Conservation (phyloP, 306 rosid species). For the Casuarina cunninghamiana region DNA sequence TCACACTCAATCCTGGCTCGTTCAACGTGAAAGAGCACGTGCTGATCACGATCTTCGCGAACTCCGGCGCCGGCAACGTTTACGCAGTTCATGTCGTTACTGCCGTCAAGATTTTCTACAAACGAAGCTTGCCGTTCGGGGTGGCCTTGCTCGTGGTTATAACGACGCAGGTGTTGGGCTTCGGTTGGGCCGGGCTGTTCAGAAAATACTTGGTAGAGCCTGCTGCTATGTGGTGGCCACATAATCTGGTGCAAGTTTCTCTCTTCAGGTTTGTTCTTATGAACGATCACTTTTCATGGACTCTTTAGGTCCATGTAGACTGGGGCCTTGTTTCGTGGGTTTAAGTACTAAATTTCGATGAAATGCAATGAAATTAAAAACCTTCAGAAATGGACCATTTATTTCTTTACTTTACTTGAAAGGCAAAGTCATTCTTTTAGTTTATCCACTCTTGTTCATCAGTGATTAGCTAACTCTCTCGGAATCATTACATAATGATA, state of each 20-base stretch:
- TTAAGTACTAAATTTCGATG: no score
- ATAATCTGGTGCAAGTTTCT: conserved; percentile 80
- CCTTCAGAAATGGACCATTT: no score
- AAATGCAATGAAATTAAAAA: no score
- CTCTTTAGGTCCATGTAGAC: neutral
- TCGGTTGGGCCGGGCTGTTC: conserved; percentile 86
- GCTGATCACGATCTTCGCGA: conserved; percentile 87
- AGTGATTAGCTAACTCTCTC: no score
- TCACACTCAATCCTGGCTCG: conserved; percentile 81
- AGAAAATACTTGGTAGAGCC: conserved; percentile 80
- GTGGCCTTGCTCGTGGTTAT: conserved; percentile 67
- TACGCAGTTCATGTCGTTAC: conserved; percentile 67
- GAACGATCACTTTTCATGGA: neutral
- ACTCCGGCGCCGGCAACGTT: conserved; percentile 91
- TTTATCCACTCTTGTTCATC: no score
- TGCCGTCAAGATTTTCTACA: conserved; percentile 46
- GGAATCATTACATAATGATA: no score
- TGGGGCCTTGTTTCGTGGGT: no score
- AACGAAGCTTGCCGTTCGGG: conserved; percentile 42
- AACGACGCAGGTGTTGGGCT: conserved; percentile 85
- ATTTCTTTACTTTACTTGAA: no score
- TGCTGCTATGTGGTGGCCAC: conserved; percentile 94
- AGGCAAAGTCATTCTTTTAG: no score
- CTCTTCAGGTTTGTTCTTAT: conserved; percentile 55
- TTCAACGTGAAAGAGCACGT: conserved; percentile 94